Conservation (phyloP, 73 alveolate genomes). For the Uronychia setigera region DNA sequence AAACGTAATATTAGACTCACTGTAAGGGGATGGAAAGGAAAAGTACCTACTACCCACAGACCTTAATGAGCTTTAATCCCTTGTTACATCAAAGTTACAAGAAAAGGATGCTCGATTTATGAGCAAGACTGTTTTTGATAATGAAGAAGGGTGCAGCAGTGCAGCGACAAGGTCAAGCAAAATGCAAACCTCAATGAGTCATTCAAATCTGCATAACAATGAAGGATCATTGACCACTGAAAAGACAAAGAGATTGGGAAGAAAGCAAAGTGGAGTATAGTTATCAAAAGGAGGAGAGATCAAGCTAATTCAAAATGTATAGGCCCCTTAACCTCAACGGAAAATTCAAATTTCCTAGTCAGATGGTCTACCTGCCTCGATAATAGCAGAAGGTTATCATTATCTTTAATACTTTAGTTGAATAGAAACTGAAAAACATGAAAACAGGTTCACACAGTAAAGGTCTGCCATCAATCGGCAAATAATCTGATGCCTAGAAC, state of each 20-base stretch:
- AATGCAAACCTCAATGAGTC: no score
- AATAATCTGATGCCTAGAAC: neutral
- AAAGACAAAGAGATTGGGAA: neutral
- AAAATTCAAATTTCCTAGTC: neutral
- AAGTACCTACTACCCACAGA: neutral
- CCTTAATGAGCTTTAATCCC: neutral
- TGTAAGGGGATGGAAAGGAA: neutral
- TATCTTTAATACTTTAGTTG: neutral
- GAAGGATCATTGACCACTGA: neutral
- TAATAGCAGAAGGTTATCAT: neutral
- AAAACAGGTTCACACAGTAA: neutral
- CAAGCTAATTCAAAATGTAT: neutral
- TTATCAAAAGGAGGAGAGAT: neutral
- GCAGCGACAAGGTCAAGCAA: no score
- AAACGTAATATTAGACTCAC: no score
- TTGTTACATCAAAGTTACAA: neutral
- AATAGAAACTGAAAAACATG: neutral
- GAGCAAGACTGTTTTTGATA: neutral
- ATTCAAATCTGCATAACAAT: neutral
- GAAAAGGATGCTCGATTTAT: neutral
- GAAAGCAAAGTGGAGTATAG: neutral
- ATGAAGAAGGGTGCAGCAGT: neutral
- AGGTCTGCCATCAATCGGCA: neutral
- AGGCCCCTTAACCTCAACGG: neutral
- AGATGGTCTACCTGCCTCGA: neutral